These are phyloP conservation scores for Papiliotrema terrestris DNA, from an alignment of 1,284 basidiomycete species.

Conservation along the genomic window DNA sequence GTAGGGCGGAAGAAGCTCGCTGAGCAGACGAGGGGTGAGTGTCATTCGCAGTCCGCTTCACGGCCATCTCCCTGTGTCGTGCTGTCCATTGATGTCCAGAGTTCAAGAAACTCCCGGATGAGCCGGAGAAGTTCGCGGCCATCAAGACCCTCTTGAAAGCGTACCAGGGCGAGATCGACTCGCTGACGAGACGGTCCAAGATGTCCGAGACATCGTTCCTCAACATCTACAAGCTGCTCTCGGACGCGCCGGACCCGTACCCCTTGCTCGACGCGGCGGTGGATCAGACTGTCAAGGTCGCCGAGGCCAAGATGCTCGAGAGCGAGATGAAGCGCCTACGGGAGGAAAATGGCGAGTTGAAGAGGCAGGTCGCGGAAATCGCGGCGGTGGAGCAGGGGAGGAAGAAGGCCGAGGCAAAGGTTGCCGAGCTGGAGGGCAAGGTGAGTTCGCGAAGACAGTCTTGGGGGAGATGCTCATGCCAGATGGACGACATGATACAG, in stretches of 20 bases:
- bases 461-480: too few relatives aligned
- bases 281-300: slow-evolving; percentile 82
- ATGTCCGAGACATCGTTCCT: slow-evolving; percentile 89
- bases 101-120: slow-evolving; percentile 82
- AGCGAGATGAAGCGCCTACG: slow-evolving; percentile 64
- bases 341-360: slow-evolving; percentile 75
- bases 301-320: slow-evolving; percentile 72
- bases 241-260: slow-evolving; percentile 93
- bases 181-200: slow-evolving; percentile 85
- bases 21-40: slow-evolving; percentile 83
- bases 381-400: slow-evolving; percentile 66
- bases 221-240: slow-evolving; percentile 86
- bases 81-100: slow-evolving; percentile 55
- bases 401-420: slow-evolving; percentile 68
- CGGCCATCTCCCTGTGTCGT: background rate
- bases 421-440: slow-evolving; percentile 77
- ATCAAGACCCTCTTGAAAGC: slow-evolving; percentile 89
- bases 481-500: slow-evolving; percentile 87
- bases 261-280: slow-evolving; percentile 91
- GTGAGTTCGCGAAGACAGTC: slow-evolving; percentile 49
- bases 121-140: slow-evolving; percentile 74
- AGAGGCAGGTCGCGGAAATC: slow-evolving; percentile 64
- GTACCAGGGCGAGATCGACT: slow-evolving; percentile 96
- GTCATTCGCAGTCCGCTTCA: background rate
- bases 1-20: slow-evolving; percentile 88